Conservation (phyloP, 345 rosid species). For the Populus ilicifolia region DNA sequence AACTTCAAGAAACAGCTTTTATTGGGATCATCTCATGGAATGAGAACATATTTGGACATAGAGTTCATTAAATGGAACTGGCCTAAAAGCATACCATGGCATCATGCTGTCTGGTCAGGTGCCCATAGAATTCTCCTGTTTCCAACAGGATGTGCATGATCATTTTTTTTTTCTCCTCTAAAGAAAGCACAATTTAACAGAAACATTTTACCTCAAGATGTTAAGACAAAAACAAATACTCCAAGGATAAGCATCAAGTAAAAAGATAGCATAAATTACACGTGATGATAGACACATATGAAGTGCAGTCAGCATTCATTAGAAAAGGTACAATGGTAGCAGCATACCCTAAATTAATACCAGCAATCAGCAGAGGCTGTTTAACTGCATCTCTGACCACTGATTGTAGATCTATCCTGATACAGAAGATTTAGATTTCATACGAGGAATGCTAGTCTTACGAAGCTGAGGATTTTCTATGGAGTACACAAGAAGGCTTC, state of each 20-base stretch:
- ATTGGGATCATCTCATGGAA: no score
- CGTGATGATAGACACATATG: background rate
- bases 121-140: no score
- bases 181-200: no score
- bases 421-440: constrained; percentile 44
- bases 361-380: constrained; percentile 7
- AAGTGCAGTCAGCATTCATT: background rate
- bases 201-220: no score
- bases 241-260: background rate
- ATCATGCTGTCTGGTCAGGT: no score
- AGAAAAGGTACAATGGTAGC: background rate
- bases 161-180: no score
- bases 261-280: background rate
- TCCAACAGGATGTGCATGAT: no score
- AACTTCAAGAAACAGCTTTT: no score
- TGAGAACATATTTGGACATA: no score
- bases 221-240: background rate
- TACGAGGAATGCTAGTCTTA: constrained; percentile 40
- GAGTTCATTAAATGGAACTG: no score
- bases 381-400: constrained; percentile 7
- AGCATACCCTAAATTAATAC: constrained; percentile 29
- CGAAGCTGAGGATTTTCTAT: constrained; percentile 78
- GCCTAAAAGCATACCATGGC: no score
- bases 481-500: constrained; percentile 82
- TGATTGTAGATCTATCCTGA: constrained; percentile 30